Conservation (phyloP, 768 basidiomycete genomes). For the Phlegmacium glaucopus region DNA sequence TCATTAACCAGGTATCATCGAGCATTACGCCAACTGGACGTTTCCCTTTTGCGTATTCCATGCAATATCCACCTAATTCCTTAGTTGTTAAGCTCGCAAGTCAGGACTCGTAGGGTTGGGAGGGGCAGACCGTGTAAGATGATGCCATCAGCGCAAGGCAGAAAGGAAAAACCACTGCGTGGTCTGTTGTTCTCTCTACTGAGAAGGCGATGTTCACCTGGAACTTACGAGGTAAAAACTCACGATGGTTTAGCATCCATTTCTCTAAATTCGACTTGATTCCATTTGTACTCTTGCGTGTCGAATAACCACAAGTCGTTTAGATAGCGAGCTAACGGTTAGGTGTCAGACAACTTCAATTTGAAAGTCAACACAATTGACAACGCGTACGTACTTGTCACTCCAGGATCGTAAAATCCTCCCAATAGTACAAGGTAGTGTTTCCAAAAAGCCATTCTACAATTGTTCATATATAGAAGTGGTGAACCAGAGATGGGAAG, state of each 20-base stretch:
- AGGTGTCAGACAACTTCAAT: too few relatives aligned
- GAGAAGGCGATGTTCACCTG: background rate
- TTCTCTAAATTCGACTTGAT: conserved; percentile 70
- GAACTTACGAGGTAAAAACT: background rate
- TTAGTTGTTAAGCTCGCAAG: background rate
- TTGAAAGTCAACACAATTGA: too few relatives aligned
- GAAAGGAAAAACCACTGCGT: conserved; percentile 82
- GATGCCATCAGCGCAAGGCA: conserved; percentile 75
- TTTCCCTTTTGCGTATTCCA: conserved; percentile 85
- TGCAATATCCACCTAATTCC: conserved; percentile 82
- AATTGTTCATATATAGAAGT: background rate
- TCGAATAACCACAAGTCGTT: conserved; percentile 87
- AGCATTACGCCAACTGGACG: conserved; percentile 83
- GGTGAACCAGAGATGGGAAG: background rate
- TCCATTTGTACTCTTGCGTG: conserved; percentile 84
- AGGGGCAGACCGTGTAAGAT: conserved; percentile 68
- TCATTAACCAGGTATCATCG: conserved; percentile 87
- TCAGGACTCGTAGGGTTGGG: background rate
- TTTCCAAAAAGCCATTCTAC: conserved; percentile 87
- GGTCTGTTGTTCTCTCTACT: conserved; percentile 44
- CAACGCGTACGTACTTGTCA: conserved; percentile 69
- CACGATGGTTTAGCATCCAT: conserved; percentile 73
- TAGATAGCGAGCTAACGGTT: conserved; percentile 67
- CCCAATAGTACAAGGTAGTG: conserved; percentile 85
- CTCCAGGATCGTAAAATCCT: conserved; percentile 86